These are phyloP conservation scores for Psilocybe cubensis DNA, from an alignment of 768 basidiomycete species.

Conservation along the genomic window DNA sequence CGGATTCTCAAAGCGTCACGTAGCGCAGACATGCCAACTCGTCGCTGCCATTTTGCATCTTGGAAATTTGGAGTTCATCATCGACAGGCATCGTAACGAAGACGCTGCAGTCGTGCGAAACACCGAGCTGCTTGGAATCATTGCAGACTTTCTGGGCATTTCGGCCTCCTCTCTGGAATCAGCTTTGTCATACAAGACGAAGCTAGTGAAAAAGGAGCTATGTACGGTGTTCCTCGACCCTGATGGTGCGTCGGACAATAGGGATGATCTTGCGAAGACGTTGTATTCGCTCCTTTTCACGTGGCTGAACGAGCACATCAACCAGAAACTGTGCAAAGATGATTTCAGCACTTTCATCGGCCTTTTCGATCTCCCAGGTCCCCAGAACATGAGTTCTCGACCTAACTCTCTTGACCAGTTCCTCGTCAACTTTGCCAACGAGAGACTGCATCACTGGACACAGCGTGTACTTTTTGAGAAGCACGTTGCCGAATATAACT, in stretches of 20 bases:
- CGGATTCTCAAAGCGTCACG: slow-evolving; percentile 92
- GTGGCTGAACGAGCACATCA: slow-evolving; percentile 96
- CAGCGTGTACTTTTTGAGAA: slow-evolving; percentile 81
- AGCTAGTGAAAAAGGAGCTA: slow-evolving; percentile 93
- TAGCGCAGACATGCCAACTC: slow-evolving; percentile 94
- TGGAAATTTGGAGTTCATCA: slow-evolving; percentile 91
- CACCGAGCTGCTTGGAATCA: slow-evolving; percentile 76
- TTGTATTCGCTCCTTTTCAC: slow-evolving; percentile 94
- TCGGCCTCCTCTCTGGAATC: slow-evolving; percentile 71
- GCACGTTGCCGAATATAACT: slow-evolving; percentile 80
- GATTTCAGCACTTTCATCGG: slow-evolving; percentile 93
- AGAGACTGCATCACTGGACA: slow-evolving; percentile 84
- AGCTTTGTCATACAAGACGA: slow-evolving; percentile 88
- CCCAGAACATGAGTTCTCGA: slow-evolving; percentile 86
- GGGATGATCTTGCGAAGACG: slow-evolving; percentile 93
- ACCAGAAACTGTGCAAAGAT: slow-evolving; percentile 92
- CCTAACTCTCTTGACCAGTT: slow-evolving; percentile 96
- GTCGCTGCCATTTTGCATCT: slow-evolving; percentile 95
- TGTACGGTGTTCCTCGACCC: slow-evolving; percentile 96
- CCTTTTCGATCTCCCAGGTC: slow-evolving; percentile 91
- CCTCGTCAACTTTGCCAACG: slow-evolving; percentile 95
- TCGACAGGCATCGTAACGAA: slow-evolving; percentile 82
- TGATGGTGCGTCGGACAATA: slow-evolving; percentile 89
- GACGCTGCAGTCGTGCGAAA: slow-evolving; percentile 95
- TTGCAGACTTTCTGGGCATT: slow-evolving; percentile 92